Percentiles rank a stretch among this genome's conserved stretches.
Evolutionary conservation across 768 basidiomycete genomes (phyloP).

Genomic region (Rhodocollybia butyracea): DNA sequence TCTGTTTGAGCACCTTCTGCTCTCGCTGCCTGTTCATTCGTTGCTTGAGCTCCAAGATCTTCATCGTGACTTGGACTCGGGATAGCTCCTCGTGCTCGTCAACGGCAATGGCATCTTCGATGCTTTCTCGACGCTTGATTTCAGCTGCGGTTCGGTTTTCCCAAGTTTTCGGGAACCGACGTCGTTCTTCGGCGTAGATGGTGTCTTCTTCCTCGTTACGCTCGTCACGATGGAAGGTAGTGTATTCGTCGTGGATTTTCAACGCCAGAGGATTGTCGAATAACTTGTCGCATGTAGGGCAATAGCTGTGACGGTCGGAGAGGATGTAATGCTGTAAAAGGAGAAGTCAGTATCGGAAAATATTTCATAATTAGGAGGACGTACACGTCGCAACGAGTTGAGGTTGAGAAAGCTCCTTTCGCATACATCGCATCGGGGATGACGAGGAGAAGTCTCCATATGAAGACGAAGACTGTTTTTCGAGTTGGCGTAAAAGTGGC

Average conservation of each 20-base stretch:
- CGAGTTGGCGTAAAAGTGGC: conserved; percentile 29
- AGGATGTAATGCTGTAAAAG: conserved; percentile 23
- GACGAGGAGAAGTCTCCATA: conserved; percentile 22
- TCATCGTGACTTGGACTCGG: not conserved
- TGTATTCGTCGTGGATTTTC: conserved; percentile 25
- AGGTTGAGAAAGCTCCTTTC: conserved; percentile 27
- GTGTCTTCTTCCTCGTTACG: not conserved
- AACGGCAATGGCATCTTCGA: conserved; percentile 15
- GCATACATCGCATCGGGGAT: conserved; percentile 28
- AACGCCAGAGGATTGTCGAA: conserved; percentile 26
- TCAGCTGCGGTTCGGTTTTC: conserved; percentile 24
- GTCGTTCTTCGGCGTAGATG: conserved; percentile 14
- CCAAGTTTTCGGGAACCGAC: conserved; percentile 23
- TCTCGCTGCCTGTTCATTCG: not conserved
- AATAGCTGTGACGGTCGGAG: conserved; percentile 27
- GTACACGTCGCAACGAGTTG: conserved; percentile 27
- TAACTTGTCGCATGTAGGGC: conserved; percentile 24
- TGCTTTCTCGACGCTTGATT: conserved; percentile 19
- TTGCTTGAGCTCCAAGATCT: not conserved
- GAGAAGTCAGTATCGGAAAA: not conserved
- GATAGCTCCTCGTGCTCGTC: conserved; percentile 8
- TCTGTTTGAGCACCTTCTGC: conserved; percentile 11
- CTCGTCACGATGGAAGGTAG: conserved; percentile 24
- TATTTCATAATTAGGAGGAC: not conserved
- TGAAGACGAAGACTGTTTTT: conserved; percentile 24